A percentile compares a stretch with the other conserved stretches of the same genome.
Conservation (phyloP, 169 alveolate species). For the Eimeria maxima region DNA sequence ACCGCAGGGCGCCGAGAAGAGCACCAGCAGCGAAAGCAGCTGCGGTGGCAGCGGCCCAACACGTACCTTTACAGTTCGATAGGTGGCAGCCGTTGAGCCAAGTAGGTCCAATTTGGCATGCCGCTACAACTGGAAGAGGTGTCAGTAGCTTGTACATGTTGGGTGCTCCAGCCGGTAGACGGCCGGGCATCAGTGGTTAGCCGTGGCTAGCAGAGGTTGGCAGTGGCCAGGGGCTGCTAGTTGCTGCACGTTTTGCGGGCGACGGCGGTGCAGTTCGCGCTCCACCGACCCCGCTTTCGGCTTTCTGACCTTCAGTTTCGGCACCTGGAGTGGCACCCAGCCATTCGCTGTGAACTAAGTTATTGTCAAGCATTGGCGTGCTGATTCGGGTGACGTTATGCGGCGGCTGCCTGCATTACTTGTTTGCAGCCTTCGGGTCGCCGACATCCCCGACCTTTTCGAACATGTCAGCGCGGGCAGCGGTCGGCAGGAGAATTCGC, state of each 20-base stretch:
- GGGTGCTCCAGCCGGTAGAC: background rate
- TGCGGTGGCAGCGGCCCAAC: conserved; percentile 1
- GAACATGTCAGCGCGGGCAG: no score
- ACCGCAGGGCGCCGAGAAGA: background rate
- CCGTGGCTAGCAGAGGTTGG: background rate
- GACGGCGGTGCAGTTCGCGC: background rate
- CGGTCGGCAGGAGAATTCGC: no score
- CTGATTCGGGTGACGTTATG: background rate
- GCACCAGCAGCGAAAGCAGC: conserved; percentile 27
- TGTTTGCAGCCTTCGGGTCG: background rate
- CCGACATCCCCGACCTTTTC: background rate
- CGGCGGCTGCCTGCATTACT: background rate
- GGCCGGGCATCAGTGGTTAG: background rate
- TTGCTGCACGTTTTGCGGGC: background rate
- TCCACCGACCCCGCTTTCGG: background rate
- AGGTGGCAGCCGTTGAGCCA: background rate
- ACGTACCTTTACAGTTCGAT: background rate
- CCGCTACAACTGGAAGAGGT: background rate
- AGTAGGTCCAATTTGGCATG: background rate
- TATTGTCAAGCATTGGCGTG: background rate
- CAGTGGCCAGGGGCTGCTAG: background rate
- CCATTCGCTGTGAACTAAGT: background rate
- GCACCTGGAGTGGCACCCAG: background rate
- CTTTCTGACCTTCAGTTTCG: background rate
- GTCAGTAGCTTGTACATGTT: conserved; percentile 9